Conservation (phyloP, 2,329 filamentous ascomycete species). For the Emergomyces orientalis region DNA sequence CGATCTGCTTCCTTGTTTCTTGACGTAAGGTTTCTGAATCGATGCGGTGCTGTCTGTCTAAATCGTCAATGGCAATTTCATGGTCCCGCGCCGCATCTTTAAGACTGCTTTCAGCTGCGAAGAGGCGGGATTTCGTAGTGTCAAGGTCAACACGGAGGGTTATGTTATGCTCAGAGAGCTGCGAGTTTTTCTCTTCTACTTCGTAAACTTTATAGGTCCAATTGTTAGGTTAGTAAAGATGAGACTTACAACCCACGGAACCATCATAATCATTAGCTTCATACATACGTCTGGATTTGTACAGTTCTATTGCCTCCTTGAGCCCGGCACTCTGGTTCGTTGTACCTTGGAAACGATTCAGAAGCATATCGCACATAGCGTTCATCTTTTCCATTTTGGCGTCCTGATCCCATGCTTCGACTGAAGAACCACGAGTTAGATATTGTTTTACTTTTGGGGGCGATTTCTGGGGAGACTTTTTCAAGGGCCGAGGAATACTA, state of each 20-base stretch:
- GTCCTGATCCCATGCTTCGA: conserved; percentile 70
- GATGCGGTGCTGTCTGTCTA: conserved; percentile 44
- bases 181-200: conserved; percentile 45
- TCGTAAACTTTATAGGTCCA: conserved; percentile 41
- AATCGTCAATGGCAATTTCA: conserved; percentile 44
- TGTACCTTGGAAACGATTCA: conserved; percentile 61
- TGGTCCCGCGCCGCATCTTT: conserved; percentile 46
- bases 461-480: conserved; percentile 26
- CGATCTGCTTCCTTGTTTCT: conserved; percentile 44
- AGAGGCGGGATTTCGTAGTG: conserved; percentile 46
- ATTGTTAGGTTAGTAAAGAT: neutral
- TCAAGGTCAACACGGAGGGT: conserved; percentile 60
- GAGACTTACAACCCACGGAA: neutral
- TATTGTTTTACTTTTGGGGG: conserved; percentile 41
- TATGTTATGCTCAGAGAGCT: conserved; percentile 45
- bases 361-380: conserved; percentile 59
- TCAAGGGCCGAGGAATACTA: conserved; percentile 28
- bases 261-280: conserved; percentile 12
- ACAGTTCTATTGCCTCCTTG: conserved; percentile 64
- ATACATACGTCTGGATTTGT: conserved; percentile 62
- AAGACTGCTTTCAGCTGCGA: conserved; percentile 40
- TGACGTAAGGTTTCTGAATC: conserved; percentile 35
- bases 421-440: conserved; percentile 67
- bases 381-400: conserved; percentile 69
- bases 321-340: conserved; percentile 58